Evolutionary conservation across 495 filamentous ascomycete genomes (phyloP), one percentile per base, ranked within the genome.

Genomic region (Annulohypoxylon nitens): DNA sequence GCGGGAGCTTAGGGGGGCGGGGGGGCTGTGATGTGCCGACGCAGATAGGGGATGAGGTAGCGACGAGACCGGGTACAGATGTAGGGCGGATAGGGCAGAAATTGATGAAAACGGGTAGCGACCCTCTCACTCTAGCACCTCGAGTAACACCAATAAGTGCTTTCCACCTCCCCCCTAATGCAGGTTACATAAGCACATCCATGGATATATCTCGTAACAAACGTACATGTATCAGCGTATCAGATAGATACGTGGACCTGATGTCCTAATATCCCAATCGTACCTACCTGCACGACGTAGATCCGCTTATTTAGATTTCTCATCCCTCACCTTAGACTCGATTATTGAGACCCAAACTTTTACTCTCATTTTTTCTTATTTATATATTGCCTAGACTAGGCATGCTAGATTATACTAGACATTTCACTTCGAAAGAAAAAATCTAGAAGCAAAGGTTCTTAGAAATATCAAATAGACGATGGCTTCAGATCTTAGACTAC

Each of bases 401-500:
- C 20, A 30, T 30, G 0, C 5, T 30, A 30, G 3, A 30, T 30
- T 6, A 20, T 30, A 57, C 30, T 36, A 18, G 11, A 43, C 2
- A 43, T 14, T 57, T 2, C 14, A 10, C 53, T 57, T 2, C 25
- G 5, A 53, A 47, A 39, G 5, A 20, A 6, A 45, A 4, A 16
- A 14, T 45, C 26, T 55, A 9, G 23, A 20, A 8, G 33, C 30
- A 60, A 36, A 9, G 37, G 25, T 11, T 11, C 11, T 4, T 54
- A 26, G 48, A 51, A 23, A 25, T 25, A 10, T 45, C 43, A 33
- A 5, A 4, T n/a, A 8, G 7, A 70, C 50, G 16, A 75, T 75
- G 72, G 59, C 62, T 12, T 70, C 34, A 34, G n/a, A 41, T 25
- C 53, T 59, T 36, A 41, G 34, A 14, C 53, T 76, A 64, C 78